These are phyloP conservation scores for Juglanconis oblonga DNA, from an alignment of 2,329 filamentous ascomycete genomes.

Conservation along the genomic window DNA sequence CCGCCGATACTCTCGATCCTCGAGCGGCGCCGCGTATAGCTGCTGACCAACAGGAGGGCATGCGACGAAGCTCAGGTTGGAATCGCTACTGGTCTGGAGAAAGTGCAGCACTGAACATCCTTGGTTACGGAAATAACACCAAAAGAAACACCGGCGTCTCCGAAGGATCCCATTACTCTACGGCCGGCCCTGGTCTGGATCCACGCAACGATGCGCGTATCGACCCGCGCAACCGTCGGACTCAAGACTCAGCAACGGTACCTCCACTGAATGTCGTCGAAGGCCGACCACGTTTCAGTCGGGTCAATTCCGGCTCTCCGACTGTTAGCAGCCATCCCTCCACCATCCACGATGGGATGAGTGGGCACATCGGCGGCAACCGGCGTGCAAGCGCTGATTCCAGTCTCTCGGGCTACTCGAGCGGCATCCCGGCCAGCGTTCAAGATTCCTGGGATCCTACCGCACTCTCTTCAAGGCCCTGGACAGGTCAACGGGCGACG, in stretches of 20 bases:
- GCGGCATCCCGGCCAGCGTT: slow-evolving; percentile 63
- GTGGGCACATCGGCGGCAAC: slow-evolving; percentile 53
- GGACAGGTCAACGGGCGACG: slow-evolving; percentile 48
- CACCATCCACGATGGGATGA: slow-evolving; percentile 55
- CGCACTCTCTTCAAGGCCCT: slow-evolving; percentile 38
- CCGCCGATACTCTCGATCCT: slow-evolving; percentile 31
- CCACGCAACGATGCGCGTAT: slow-evolving; percentile 18
- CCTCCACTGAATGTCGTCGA: slow-evolving; percentile 66
- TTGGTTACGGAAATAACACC: slow-evolving; percentile 53
- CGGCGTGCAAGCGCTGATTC: slow-evolving; percentile 50
- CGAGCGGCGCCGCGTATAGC: slow-evolving; percentile 32
- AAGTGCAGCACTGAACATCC: slow-evolving; percentile 59
- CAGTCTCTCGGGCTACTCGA: slow-evolving; percentile 54
- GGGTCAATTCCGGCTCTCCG: slow-evolving; percentile 67
- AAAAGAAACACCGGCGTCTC: slow-evolving; percentile 52
- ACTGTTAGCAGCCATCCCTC: slow-evolving; percentile 60
- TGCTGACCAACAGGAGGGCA: slow-evolving; percentile 36
- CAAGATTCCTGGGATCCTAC: slow-evolving; percentile 54
- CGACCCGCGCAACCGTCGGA: slow-evolving; percentile 40
- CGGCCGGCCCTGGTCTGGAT: slow-evolving; percentile 25
- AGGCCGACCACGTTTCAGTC: slow-evolving; percentile 59
- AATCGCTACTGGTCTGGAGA: slow-evolving; percentile 76
- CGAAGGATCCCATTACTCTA: slow-evolving; percentile 58
- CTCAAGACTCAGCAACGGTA: slow-evolving; percentile 66
- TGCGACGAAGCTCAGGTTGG: slow-evolving; percentile 69